These are phyloP conservation scores for Mycoemilia scoparia DNA, from an alignment of 192 early-diverging fungal species.

Conservation along the genomic window DNA sequence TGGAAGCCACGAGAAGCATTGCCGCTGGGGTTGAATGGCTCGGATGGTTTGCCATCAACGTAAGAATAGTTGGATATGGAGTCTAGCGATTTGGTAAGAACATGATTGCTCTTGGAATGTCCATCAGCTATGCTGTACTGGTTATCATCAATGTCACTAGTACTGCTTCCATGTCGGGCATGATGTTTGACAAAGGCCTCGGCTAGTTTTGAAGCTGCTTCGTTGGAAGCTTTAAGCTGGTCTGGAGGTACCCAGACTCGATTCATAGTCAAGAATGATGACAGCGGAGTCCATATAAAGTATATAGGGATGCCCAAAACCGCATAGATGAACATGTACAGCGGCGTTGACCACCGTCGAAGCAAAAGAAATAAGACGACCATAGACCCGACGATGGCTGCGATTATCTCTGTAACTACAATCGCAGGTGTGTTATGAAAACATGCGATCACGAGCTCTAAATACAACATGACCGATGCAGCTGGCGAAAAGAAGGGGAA, in stretches of 20 bases:
- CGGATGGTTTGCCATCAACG: too few species aligned
- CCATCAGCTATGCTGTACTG: too few species aligned
- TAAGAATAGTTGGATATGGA: too few species aligned
- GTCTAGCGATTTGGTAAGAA: too few species aligned
- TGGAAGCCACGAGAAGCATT: too few species aligned
- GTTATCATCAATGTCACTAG: too few species aligned
- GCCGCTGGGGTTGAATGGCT: too few species aligned
- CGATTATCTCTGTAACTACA: conserved; percentile 25
- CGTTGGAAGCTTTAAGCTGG: conserved; percentile 8
- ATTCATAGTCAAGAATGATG: conserved; percentile 26
- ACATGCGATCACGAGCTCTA: conserved; percentile 24
- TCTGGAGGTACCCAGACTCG: conserved; percentile 24
- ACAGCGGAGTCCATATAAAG: conserved; percentile 22
- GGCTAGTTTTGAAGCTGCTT: too few species aligned
- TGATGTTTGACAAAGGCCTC: too few species aligned
- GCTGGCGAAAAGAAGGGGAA: conserved; percentile 19
- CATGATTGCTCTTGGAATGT: too few species aligned
- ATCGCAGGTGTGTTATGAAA: conserved; percentile 26
- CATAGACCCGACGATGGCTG: conserved; percentile 15
- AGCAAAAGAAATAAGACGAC: conserved; percentile 9
- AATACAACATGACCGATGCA: conserved; percentile 26
- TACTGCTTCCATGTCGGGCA: too few species aligned
- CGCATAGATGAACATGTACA: conserved; percentile 22
- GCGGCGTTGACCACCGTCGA: conserved; percentile 9
- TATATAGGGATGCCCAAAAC: conserved; percentile 23